Percentiles rank a stretch among this genome's conserved stretches.
Conservation (phyloP, 768 basidiomycete genomes). For the Suillus hirtellus region DNA sequence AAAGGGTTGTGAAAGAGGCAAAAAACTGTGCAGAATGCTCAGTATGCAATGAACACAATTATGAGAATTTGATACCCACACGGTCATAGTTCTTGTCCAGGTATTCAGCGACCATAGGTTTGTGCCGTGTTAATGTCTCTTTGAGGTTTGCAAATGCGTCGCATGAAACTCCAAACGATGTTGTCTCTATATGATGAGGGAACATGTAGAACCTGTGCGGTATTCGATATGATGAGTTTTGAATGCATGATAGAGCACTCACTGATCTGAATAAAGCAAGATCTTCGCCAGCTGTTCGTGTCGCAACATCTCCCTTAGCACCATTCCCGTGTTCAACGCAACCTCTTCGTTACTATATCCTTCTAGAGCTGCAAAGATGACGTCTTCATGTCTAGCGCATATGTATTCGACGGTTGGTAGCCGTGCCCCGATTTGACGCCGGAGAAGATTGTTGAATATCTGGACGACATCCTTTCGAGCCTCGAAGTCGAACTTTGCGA, state of each 20-base stretch:
- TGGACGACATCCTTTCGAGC: conserved; percentile 84
- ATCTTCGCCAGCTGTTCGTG: conserved; percentile 91
- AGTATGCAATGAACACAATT: conserved; percentile 5
- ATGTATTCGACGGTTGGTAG: conserved; percentile 98
- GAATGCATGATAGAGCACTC: conserved; percentile 35
- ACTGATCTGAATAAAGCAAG: conserved; percentile 92
- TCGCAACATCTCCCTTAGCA: conserved; percentile 93
- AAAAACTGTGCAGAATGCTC: conserved; percentile 69
- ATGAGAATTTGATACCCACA: conserved; percentile 43
- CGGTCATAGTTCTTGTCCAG: conserved; percentile 97
- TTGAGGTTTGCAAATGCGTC: conserved; percentile 98
- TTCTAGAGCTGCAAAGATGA: conserved; percentile 81
- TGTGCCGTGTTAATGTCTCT: conserved; percentile 95
- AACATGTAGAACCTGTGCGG: conserved; percentile 86
- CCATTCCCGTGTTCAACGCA: conserved; percentile 97
- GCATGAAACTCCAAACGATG: conserved; percentile 97
- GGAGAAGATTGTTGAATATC: conserved; percentile 85
- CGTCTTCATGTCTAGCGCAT: conserved; percentile 67
- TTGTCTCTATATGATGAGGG: conserved; percentile 94
- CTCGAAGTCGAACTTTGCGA: conserved; percentile 92
- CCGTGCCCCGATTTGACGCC: conserved; percentile 89
- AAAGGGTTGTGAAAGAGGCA: conserved; percentile 88
- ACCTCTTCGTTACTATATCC: conserved; percentile 97
- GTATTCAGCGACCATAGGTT: conserved; percentile 96
- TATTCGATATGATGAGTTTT: not conserved